phyloP scores from a whole-genome alignment of 1,284 basidiomycete genomes.

The Malassezia yamatoensis region DNA sequence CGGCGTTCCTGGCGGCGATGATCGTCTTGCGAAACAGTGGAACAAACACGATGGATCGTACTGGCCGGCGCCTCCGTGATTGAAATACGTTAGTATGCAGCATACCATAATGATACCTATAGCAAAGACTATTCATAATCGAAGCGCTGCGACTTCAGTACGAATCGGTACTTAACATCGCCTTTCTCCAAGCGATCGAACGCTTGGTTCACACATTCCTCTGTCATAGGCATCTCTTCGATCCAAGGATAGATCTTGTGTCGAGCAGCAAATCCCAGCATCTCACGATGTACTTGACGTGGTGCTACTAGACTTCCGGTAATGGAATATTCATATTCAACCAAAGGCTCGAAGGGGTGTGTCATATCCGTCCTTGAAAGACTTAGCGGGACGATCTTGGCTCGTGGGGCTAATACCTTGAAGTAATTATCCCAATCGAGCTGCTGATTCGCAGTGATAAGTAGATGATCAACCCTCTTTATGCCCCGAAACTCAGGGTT shows the following conservation, averaged over 20 bases:
- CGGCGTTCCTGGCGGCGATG: conserved; percentile 11
- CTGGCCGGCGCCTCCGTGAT: conserved; percentile 12
- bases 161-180: conserved; percentile 41
- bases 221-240: conserved; percentile 41
- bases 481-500: conserved; percentile 35
- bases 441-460: conserved; percentile 38
- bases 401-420: conserved; percentile 28
- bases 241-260: conserved; percentile 33
- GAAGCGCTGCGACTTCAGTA: conserved; percentile 20
- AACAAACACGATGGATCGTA: conserved; percentile 16
- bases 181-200: conserved; percentile 35
- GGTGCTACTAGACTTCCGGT: conserved; percentile 34
- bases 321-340: conserved; percentile 32
- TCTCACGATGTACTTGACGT: conserved; percentile 30
- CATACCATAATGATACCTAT: neutral
- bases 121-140: neutral
- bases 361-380: conserved; percentile 21
- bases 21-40: conserved; percentile 11
- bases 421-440: conserved; percentile 38
- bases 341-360: conserved; percentile 34
- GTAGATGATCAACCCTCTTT: conserved; percentile 30
- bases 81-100: neutral
- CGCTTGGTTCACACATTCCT: conserved; percentile 37
- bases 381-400: conserved; percentile 34
- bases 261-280: conserved; percentile 35